Percentiles rank a stretch among this genome's conserved stretches.
Conservation (phyloP, 768 basidiomycete genomes). For the Lactifluus subvellereus region DNA sequence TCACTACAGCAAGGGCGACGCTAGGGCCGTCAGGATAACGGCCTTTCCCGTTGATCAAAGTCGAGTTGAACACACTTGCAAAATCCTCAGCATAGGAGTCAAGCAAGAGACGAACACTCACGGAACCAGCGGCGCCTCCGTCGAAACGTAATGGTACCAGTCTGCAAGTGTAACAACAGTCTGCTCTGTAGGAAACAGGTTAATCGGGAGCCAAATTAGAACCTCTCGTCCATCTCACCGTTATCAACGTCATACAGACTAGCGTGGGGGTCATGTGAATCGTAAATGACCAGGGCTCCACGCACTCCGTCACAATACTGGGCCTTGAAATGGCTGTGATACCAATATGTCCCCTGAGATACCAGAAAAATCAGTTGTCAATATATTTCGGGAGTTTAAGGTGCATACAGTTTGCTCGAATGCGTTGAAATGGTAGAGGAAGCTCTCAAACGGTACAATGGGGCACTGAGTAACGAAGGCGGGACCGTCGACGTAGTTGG, state of each 20-base stretch:
- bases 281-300: slow-evolving; percentile 29
- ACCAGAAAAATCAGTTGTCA: neutral
- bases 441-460: slow-evolving; percentile 36
- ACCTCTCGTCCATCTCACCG: slow-evolving; percentile 17
- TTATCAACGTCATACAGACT: slow-evolving; percentile 29
- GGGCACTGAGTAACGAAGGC: slow-evolving; percentile 42
- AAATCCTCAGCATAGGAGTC: neutral
- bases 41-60: slow-evolving; percentile 49
- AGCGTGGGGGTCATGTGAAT: slow-evolving; percentile 28
- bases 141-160: slow-evolving; percentile 24
- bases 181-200: slow-evolving; percentile 6
- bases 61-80: slow-evolving; percentile 32
- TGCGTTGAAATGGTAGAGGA: slow-evolving; percentile 37
- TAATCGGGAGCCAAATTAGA: too few relatives aligned
- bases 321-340: slow-evolving; percentile 34
- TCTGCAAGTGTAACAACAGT: slow-evolving; percentile 28
- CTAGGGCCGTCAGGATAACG: slow-evolving; percentile 39
- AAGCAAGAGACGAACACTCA: slow-evolving; percentile 3
- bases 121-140: neutral
- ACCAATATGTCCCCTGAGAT: slow-evolving; percentile 30
- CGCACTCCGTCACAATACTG: slow-evolving; percentile 37
- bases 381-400: neutral
- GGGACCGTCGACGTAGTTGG: slow-evolving; percentile 43
- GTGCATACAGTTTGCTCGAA: slow-evolving; percentile 32
- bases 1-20: slow-evolving; percentile 39